These are phyloP conservation scores for Nothomitra cinnamomea DNA, from an alignment of 2,329 filamentous ascomycete genomes.

Conservation along the genomic window DNA sequence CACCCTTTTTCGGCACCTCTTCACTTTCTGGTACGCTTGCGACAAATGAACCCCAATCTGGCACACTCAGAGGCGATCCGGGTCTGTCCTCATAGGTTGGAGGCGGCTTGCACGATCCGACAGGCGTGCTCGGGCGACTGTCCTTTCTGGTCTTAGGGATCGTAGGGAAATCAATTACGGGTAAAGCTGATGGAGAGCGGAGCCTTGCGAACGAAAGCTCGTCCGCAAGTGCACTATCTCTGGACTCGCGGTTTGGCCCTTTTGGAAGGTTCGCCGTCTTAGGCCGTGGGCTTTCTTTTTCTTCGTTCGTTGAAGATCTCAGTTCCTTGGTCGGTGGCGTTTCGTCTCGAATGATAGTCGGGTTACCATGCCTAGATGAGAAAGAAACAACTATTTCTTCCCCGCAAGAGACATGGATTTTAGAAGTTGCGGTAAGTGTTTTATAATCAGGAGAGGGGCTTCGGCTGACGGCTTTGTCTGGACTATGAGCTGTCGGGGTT, in stretches of 20 bases:
- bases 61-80: not conserved
- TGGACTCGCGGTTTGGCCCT: not conserved
- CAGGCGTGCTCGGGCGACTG: not conserved
- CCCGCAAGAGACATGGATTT: not conserved
- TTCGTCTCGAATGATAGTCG: not conserved
- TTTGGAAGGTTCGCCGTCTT: not conserved
- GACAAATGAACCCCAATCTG: not conserved
- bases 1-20: not conserved
- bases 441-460: not conserved
- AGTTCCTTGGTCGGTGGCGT: not conserved
- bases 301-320: not conserved
- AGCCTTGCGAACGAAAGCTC: not conserved
- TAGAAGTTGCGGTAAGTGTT: not conserved
- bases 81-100: not conserved
- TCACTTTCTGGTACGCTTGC: not conserved
- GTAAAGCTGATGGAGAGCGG: not conserved
- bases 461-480: not conserved
- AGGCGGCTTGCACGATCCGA: not conserved
- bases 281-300: not conserved
- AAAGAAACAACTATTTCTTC: constrained; percentile 1
- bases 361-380: not conserved
- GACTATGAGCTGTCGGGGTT: not conserved
- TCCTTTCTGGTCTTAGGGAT: not conserved
- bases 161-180: not conserved
- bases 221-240: not conserved